Evolutionary conservation across 2,329 filamentous ascomycete species (phyloP).

Genomic region (Aspergillus fumigatiaffinis): DNA sequence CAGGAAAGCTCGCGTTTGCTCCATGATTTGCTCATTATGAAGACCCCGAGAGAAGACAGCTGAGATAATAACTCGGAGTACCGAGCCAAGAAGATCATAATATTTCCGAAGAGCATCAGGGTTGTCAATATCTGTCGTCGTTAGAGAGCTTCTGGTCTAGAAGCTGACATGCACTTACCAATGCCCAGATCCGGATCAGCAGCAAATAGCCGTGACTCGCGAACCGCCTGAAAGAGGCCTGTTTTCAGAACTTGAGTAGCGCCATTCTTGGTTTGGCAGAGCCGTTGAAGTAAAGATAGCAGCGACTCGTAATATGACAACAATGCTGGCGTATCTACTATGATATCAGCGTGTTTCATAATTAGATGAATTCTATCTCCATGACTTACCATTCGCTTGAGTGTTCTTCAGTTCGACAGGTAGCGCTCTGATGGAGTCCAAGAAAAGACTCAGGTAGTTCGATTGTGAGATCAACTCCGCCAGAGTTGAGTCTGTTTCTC

Average conservation of each 20-base stretch:
- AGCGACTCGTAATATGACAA: slow-evolving; percentile 67
- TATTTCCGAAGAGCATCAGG: slow-evolving; percentile 70
- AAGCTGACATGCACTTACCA: slow-evolving; percentile 37
- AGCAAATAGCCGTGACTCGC: slow-evolving; percentile 77
- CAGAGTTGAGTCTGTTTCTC: slow-evolving; percentile 67
- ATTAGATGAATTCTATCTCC: not conserved
- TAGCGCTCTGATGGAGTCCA: slow-evolving; percentile 79
- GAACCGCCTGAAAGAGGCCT: slow-evolving; percentile 77
- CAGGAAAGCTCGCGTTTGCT: slow-evolving; percentile 76
- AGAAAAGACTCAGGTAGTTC: slow-evolving; percentile 86
- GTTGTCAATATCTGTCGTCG: slow-evolving; percentile 57
- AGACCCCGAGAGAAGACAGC: slow-evolving; percentile 76
- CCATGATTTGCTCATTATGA: slow-evolving; percentile 69
- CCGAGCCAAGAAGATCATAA: slow-evolving; percentile 75
- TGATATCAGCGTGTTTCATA: slow-evolving; percentile 7
- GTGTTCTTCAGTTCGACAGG: slow-evolving; percentile 66
- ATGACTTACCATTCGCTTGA: slow-evolving; percentile 51
- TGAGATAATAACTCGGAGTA: slow-evolving; percentile 77
- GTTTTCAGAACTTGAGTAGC: slow-evolving; percentile 84
- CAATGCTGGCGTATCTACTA: slow-evolving; percentile 50
- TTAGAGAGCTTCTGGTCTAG: slow-evolving; percentile 13
- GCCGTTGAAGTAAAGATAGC: slow-evolving; percentile 74
- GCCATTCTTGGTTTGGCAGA: slow-evolving; percentile 79
- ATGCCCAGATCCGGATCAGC: slow-evolving; percentile 91
- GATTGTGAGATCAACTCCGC: slow-evolving; percentile 76